A percentile compares a stretch with the other conserved stretches of the same genome.
These are phyloP conservation scores for Diaporthe vexans DNA, from an alignment of 2,329 filamentous ascomycete species.

Conservation along the genomic window DNA sequence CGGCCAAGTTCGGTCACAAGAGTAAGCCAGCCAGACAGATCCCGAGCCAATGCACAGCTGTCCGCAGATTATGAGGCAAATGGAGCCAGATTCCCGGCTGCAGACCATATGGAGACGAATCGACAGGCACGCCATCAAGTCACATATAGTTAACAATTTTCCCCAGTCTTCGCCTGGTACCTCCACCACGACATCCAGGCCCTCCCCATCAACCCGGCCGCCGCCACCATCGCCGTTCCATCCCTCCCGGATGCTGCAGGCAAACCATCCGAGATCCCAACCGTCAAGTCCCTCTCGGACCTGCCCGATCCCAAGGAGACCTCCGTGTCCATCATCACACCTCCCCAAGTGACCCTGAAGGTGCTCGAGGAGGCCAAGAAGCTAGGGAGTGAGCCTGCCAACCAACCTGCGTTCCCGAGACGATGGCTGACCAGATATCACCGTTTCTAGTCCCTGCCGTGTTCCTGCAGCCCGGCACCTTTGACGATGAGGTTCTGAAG, in stretches of 20 bases:
- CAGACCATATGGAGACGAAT: no score
- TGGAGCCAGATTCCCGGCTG: neutral
- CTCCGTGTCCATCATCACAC: slow-evolving; percentile 88
- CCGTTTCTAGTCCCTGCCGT: slow-evolving; percentile 71
- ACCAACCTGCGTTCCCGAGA: neutral
- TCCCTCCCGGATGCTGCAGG: slow-evolving; percentile 48
- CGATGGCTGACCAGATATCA: slow-evolving; percentile 39
- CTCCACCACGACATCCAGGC: slow-evolving; percentile 80
- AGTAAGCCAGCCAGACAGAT: slow-evolving; percentile 62
- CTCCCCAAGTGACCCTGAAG: slow-evolving; percentile 80
- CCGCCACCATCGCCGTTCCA: slow-evolving; percentile 73
- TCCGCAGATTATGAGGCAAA: neutral
- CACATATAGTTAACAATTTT: neutral
- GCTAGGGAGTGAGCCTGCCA: slow-evolving; percentile 60
- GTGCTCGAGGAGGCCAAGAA: slow-evolving; percentile 83
- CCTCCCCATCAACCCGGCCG: slow-evolving; percentile 85
- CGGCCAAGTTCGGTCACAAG: slow-evolving; percentile 89
- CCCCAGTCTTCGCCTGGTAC: slow-evolving; percentile 92
- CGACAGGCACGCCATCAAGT: neutral
- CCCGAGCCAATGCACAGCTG: neutral
- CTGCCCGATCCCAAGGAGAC: slow-evolving; percentile 78
- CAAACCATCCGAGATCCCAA: slow-evolving; percentile 66
- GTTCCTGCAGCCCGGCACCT: slow-evolving; percentile 93
- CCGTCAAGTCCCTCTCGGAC: slow-evolving; percentile 74
- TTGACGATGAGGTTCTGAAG: slow-evolving; percentile 79